phyloP scores from a whole-genome alignment of 305 asterid genomes.

The Lippia alba region DNA sequence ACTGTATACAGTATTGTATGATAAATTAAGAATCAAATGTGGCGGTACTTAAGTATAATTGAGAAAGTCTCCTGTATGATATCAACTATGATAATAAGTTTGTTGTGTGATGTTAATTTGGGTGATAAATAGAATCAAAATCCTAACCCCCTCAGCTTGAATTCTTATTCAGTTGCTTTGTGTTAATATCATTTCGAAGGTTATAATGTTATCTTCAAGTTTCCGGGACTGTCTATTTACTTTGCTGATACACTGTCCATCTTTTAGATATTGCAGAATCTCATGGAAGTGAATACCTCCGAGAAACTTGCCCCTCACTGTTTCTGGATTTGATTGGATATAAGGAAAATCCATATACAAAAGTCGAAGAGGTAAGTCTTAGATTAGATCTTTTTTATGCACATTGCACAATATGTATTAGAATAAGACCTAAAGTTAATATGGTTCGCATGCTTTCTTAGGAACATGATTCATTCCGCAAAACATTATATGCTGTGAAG shows the following conservation, averaged over 20 bases:
- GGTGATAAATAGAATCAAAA: too few relatives aligned
- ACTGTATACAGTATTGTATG: too few relatives aligned
- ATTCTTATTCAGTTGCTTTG: too few relatives aligned
- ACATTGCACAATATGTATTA: not conserved
- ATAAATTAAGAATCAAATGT: too few relatives aligned
- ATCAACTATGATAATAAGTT: too few relatives aligned
- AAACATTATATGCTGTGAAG: not conserved
- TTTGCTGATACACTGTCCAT: not conserved
- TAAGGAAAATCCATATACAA: slow-evolving; percentile 58
- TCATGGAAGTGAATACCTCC: slow-evolving; percentile 60
- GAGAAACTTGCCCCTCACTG: slow-evolving; percentile 48
- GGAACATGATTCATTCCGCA: not conserved
- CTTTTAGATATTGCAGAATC: slow-evolving; percentile 58
- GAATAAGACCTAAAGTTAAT: not conserved
- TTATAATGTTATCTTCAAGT: too few relatives aligned
- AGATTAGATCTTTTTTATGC: slow-evolving; percentile 36
- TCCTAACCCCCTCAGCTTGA: too few relatives aligned
- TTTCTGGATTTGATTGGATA: slow-evolving; percentile 58
- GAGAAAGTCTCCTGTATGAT: too few relatives aligned
- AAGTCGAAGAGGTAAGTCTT: slow-evolving; percentile 55
- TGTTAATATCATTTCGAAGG: too few relatives aligned
- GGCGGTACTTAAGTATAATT: too few relatives aligned
- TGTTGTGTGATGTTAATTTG: too few relatives aligned
- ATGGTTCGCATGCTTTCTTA: not conserved
- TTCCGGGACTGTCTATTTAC: too few relatives aligned